Evolutionary conservation across 2,329 filamentous ascomycete genomes (phyloP), one percentile per base, ranked within the genome.

Genomic region (Xylariales sp.): DNA sequence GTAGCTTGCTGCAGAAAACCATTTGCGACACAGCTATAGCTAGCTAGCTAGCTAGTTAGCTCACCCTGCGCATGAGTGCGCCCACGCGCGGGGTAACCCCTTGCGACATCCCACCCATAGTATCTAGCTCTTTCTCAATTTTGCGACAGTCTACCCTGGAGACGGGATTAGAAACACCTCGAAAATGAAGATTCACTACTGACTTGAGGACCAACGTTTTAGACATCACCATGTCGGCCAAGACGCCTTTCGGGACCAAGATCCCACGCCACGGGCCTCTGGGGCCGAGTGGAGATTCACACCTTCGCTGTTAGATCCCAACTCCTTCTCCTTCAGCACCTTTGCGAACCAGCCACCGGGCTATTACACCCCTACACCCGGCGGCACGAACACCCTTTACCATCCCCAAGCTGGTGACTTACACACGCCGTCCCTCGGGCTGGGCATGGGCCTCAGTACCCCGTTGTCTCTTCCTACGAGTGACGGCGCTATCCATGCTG

Each of bases 251-350:
- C 81, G 83, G 78, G 92, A 96, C 80, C 88, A 92, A 75, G 93
- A 97, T 76, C 91, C 92, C 23, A 97, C 93, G 3, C 93, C 93
- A 5, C 89, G 92, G 78, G 91, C 90, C 18, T 87, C 91, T 49
- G 90, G 91, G 75, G 94, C 97, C 73, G 89, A 87, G 74, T 96
- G 94, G 90, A 88, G 92, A 72, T 94, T 97, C 76, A 97, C 94
- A 2, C 93, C 94, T 3, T 96, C 94, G 28, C 84, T 97, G 65
- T 87, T 98, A 77, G 95, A 98, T 77, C 90, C 93, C 18, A 93
- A 91, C 78, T 92, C 93, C 36, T 93, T 93, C 78, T 88, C 89
- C 30, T 97, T 97, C 80, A 86, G 89, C 67, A 86, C 86, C 64
- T 95, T 97, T 76, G 89, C 91, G 71, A 93, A 92, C 79, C 92